Conservation (phyloP, 2,329 filamentous ascomycete species). For the Neophaeococcomyces aloes region DNA sequence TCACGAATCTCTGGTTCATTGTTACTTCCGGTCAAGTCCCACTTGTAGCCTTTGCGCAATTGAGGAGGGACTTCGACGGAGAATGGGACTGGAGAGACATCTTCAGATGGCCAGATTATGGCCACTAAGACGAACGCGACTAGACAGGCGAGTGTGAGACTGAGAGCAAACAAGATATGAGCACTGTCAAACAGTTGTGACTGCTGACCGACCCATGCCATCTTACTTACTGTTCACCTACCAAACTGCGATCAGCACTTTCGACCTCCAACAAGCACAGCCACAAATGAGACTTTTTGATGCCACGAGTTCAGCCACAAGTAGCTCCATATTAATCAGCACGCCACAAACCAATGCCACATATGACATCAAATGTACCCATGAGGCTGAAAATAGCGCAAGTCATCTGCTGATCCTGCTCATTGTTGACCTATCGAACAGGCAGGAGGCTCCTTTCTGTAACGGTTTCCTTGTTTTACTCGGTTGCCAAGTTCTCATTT, state of each 20-base stretch:
- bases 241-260: no score
- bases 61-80: constrained; percentile 12
- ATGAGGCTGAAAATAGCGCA: neutral
- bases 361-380: constrained; percentile 2
- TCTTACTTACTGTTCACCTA: no score
- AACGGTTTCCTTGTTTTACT: constrained; percentile 7
- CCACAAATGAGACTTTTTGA: no score
- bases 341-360: no score
- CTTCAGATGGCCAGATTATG: neutral
- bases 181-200: no score
- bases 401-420: constrained; percentile 4
- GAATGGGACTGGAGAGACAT: constrained; percentile 10
- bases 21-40: constrained; percentile 6
- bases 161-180: neutral
- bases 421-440: constrained; percentile 1
- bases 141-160: neutral
- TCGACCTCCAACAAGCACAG: no score
- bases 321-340: no score
- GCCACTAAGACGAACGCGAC: neutral
- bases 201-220: no score
- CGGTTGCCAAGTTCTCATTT: neutral
- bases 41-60: constrained; percentile 10
- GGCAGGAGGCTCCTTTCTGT: neutral
- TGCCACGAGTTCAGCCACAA: no score
- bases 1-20: constrained; percentile 9